These are phyloP conservation scores for Lactifluus volemus DNA, from an alignment of 768 basidiomycete genomes.

Conservation along the genomic window DNA sequence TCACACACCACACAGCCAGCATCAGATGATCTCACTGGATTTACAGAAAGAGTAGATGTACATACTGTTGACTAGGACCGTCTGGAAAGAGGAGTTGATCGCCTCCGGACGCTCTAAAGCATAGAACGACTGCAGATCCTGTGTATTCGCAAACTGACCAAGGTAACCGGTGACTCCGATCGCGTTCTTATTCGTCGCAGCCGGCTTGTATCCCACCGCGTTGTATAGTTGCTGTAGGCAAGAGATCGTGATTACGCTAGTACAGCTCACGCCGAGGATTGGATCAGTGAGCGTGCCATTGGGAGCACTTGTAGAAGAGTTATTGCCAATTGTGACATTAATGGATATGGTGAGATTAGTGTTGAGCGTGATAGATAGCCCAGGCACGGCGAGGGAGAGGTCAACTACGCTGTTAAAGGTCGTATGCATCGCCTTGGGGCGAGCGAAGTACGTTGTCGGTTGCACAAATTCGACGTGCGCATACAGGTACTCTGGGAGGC, in stretches of 20 bases:
- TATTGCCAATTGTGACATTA: neutral
- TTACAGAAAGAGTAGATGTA: neutral
- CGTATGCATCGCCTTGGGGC: slow-evolving; percentile 35
- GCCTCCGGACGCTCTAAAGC: slow-evolving; percentile 11
- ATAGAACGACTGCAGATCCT: slow-evolving; percentile 19
- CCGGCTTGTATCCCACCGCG: slow-evolving; percentile 22
- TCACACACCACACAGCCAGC: neutral
- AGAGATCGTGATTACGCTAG: slow-evolving; percentile 25
- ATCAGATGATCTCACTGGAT: too few species aligned
- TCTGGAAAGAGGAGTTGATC: slow-evolving; percentile 7
- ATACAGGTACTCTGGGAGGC: slow-evolving; percentile 50
- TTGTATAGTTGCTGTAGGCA: slow-evolving; percentile 31
- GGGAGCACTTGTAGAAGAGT: neutral
- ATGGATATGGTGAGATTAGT: neutral
- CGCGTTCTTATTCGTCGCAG: slow-evolving; percentile 22
- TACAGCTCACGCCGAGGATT: slow-evolving; percentile 28
- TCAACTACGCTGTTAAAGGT: slow-evolving; percentile 23
- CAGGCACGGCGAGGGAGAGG: neutral
- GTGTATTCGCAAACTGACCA: slow-evolving; percentile 26
- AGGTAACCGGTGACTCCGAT: slow-evolving; percentile 32
- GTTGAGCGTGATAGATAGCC: too few species aligned
- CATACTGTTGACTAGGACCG: slow-evolving; percentile 8
- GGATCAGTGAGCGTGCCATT: slow-evolving; percentile 8
- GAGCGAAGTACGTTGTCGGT: slow-evolving; percentile 62
- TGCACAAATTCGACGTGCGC: slow-evolving; percentile 59